phyloP scores from a whole-genome alignment of 2,329 filamentous ascomycete species.

The Trichophyton schoenleinii region DNA sequence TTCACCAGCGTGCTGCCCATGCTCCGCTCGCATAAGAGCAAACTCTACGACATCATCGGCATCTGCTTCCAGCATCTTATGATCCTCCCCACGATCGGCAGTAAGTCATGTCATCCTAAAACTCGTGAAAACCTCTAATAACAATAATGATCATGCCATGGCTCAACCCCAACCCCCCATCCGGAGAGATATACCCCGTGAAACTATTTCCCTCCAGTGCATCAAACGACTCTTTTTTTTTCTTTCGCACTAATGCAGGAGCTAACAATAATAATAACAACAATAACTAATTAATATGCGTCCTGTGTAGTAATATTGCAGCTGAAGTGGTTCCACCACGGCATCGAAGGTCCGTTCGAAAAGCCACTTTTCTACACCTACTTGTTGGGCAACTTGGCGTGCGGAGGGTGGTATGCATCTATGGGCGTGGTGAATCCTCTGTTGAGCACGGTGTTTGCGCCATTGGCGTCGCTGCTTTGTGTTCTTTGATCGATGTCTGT shows the following conservation, averaged over 20 bases:
- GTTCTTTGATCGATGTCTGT: not conserved
- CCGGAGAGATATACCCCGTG: not conserved
- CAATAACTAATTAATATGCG: too few species aligned
- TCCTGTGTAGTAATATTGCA: not conserved
- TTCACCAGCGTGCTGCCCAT: not conserved
- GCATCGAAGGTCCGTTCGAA: not conserved
- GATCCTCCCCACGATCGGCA: not conserved
- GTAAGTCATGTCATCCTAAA: not conserved
- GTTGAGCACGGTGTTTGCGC: not conserved
- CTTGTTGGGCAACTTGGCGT: not conserved
- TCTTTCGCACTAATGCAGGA: not conserved
- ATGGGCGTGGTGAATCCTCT: not conserved
- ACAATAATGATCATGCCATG: too few species aligned
- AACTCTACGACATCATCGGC: not conserved
- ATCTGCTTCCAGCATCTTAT: conserved; percentile 1
- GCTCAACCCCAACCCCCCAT: not conserved
- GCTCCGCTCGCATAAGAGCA: not conserved
- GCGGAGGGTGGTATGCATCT: not conserved
- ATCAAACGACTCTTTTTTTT: not conserved
- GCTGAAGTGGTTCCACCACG: not conserved
- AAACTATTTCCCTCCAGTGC: too few species aligned
- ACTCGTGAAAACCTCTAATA: too few species aligned
- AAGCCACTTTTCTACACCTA: not conserved
- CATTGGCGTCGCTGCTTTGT: not conserved
- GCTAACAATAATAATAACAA: too few species aligned